These are phyloP conservation scores for Carex parvula DNA, from an alignment of 176 grass and related monocot genomes.

Conservation along the genomic window DNA sequence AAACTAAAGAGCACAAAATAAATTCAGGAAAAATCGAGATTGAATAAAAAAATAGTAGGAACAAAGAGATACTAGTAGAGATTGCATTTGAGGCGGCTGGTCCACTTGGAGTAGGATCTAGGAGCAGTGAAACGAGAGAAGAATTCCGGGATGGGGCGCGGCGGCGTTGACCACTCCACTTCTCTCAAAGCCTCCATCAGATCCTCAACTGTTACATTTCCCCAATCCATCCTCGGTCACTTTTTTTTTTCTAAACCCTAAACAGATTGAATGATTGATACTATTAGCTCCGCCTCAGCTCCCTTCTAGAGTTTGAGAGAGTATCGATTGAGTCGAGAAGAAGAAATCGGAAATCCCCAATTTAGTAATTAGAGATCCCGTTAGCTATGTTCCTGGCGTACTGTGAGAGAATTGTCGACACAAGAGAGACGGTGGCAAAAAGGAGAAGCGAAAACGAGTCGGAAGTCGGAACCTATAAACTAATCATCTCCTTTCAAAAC, in stretches of 20 bases:
- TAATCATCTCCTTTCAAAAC: neutral
- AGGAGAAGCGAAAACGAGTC: neutral
- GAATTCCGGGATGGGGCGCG: conserved; percentile 89
- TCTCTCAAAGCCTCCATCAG: conserved; percentile 91
- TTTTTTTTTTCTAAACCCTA: conserved; percentile 21
- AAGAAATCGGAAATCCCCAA: conserved; percentile 24
- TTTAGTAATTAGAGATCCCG: conserved; percentile 8
- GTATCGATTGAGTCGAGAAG: neutral
- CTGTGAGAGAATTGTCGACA: neutral
- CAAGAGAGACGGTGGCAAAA: neutral
- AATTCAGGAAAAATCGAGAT: neutral
- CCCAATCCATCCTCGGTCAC: conserved; percentile 77
- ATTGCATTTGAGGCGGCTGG: conserved; percentile 98
- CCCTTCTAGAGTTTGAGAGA: neutral
- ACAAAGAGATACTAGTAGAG: conserved; percentile 78
- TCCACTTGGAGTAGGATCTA: conserved; percentile 98
- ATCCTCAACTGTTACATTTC: conserved; percentile 94
- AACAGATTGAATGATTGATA: conserved; percentile 1
- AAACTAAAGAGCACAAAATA: neutral
- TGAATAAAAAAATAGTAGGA: neutral
- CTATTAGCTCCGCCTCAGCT: neutral
- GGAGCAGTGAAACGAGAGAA: conserved; percentile 97
- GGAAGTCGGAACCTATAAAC: neutral
- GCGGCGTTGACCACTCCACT: conserved; percentile 95
- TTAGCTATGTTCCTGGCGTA: neutral